Percentiles rank a stretch among this genome's conserved stretches.
Evolutionary conservation across 257 asterid species (phyloP).

Genomic region (Osmanthus fragrans): DNA sequence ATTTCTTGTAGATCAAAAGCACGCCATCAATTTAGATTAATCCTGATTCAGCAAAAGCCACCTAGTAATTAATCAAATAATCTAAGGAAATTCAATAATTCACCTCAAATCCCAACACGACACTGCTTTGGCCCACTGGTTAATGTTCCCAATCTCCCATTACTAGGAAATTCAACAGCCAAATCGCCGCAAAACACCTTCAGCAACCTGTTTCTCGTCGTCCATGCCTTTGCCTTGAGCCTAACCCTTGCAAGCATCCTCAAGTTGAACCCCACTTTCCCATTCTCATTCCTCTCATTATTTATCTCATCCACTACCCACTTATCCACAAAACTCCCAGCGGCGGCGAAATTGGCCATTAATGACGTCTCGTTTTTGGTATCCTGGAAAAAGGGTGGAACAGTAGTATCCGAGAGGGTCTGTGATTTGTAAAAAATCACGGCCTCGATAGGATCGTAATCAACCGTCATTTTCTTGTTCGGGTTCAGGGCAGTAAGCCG

Average conservation of each 20-base stretch:
- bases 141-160: conserved; percentile 32
- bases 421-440: conserved; percentile 16
- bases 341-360: conserved; percentile 33
- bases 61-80: conserved; percentile 13
- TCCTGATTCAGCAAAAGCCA: conserved; percentile 23
- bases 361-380: conserved; percentile 32
- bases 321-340: conserved; percentile 25
- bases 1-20: conserved; percentile 19
- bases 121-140: conserved; percentile 42
- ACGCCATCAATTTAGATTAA: conserved; percentile 11
- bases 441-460: conserved; percentile 27
- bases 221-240: conserved; percentile 47
- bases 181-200: conserved; percentile 45
- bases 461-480: conserved; percentile 36
- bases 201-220: conserved; percentile 42
- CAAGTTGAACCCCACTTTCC: conserved; percentile 33
- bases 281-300: conserved; percentile 23
- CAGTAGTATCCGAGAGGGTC: conserved; percentile 31
- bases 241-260: conserved; percentile 35
- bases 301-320: conserved; percentile 33
- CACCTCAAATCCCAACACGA: conserved; percentile 36
- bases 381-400: conserved; percentile 44
- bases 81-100: conserved; percentile 11
- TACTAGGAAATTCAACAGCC: conserved; percentile 25
- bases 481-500: conserved; percentile 41